Evolutionary conservation across 2,329 filamentous ascomycete genomes (phyloP).

Genomic region (Penicillium decumbens): DNA sequence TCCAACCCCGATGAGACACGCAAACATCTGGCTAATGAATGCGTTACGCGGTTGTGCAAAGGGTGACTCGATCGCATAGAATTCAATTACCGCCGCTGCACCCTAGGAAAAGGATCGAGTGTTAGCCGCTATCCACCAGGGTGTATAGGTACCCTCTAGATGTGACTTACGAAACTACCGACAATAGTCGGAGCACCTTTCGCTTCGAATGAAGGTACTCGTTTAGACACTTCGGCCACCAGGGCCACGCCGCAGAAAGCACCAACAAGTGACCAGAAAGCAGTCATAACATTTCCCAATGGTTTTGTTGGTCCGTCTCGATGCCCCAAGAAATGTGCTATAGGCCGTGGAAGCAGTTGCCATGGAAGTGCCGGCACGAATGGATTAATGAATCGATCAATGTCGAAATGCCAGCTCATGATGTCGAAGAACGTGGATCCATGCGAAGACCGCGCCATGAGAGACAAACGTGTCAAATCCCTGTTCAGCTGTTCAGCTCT

Average conservation of each 20-base stretch:
- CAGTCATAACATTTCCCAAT: slow-evolving; percentile 56
- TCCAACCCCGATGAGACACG: slow-evolving; percentile 56
- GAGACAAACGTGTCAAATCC: background rate
- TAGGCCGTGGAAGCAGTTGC: slow-evolving; percentile 57
- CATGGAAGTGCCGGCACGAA: slow-evolving; percentile 63
- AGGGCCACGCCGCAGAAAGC: slow-evolving; percentile 58
- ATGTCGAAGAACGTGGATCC: slow-evolving; percentile 16
- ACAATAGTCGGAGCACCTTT: slow-evolving; percentile 59
- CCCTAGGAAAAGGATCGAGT: slow-evolving; percentile 46
- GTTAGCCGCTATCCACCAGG: background rate
- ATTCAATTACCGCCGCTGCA: slow-evolving; percentile 70
- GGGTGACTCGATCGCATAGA: slow-evolving; percentile 66
- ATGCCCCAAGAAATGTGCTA: slow-evolving; percentile 67
- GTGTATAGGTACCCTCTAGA: background rate
- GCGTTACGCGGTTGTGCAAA: slow-evolving; percentile 69
- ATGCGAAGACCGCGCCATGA: slow-evolving; percentile 8
- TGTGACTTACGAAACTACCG: slow-evolving; percentile 61
- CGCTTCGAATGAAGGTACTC: slow-evolving; percentile 52
- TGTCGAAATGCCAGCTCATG: slow-evolving; percentile 57
- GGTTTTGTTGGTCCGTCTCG: slow-evolving; percentile 40
- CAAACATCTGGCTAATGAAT: slow-evolving; percentile 62
- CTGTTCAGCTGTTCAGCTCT: too few relatives aligned
- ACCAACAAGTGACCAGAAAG: slow-evolving; percentile 62
- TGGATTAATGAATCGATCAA: slow-evolving; percentile 72
- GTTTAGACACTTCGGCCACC: slow-evolving; percentile 54